Evolutionary conservation across 768 basidiomycete species (phyloP).

Genomic region (Nidularia pulvinata): DNA sequence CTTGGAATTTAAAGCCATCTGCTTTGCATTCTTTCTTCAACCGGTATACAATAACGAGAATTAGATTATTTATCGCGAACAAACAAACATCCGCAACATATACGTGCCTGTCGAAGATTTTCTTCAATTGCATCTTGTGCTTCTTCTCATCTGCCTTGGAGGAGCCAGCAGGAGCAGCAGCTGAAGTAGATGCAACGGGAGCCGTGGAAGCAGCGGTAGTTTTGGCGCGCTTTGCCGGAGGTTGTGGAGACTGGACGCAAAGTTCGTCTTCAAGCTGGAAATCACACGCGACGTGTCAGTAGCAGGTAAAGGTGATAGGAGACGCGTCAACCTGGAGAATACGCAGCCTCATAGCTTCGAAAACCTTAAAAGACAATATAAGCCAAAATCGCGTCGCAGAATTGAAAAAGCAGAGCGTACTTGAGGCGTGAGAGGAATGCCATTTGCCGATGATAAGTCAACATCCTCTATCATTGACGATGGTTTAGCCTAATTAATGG

Average conservation of each 20-base stretch:
- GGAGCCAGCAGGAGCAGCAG: constrained; percentile 13
- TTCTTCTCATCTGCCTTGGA: constrained; percentile 36
- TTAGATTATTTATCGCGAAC: neutral
- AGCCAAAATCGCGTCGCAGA: constrained; percentile 6
- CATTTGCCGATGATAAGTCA: neutral
- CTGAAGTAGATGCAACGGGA: constrained; percentile 6
- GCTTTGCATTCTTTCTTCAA: constrained; percentile 40
- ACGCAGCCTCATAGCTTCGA: constrained; percentile 25
- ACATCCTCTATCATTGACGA: neutral
- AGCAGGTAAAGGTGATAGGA: neutral
- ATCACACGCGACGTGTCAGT: neutral
- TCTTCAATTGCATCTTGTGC: constrained; percentile 32
- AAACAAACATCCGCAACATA: neutral
- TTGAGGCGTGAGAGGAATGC: constrained; percentile 17
- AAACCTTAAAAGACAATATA: constrained; percentile 10
- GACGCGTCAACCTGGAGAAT: constrained; percentile 15
- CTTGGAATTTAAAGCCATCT: constrained; percentile 36
- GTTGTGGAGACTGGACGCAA: constrained; percentile 4
- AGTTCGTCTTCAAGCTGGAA: constrained; percentile 30
- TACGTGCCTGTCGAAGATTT: constrained; percentile 33
- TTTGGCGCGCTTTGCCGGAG: constrained; percentile 27
- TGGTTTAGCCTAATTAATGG: too few relatives aligned
- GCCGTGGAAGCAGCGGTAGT: constrained; percentile 9
- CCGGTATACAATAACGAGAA: constrained; percentile 9
- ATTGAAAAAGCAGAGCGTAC: constrained; percentile 4